Conservation (phyloP, 2,329 filamentous ascomycete species). For the Nothophoma quercina region DNA sequence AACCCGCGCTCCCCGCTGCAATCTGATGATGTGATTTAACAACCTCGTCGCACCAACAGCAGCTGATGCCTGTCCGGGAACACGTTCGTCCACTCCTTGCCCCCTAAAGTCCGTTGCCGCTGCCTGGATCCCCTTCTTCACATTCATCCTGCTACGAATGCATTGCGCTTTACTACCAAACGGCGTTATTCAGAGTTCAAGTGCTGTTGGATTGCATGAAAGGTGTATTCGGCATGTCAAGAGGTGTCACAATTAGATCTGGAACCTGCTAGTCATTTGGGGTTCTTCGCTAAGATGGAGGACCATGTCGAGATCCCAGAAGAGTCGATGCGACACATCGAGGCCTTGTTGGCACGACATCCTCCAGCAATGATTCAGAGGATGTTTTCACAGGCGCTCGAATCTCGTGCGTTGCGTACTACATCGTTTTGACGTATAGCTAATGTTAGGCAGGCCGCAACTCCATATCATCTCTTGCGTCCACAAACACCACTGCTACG, state of each 20-base stretch:
- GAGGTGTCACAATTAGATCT: slow-evolving; percentile 13
- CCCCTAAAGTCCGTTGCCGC: slow-evolving; percentile 28
- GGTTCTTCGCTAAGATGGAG: slow-evolving; percentile 37
- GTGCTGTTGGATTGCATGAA: slow-evolving; percentile 13
- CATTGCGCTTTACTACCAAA: slow-evolving; percentile 1
- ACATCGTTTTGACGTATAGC: slow-evolving; percentile 11
- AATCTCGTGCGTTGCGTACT: slow-evolving; percentile 40
- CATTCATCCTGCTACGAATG: slow-evolving; percentile 9
- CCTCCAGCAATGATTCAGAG: slow-evolving; percentile 47
- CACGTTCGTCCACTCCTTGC: slow-evolving; percentile 45
- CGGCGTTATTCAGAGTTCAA: slow-evolving; percentile 7
- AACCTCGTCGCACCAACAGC: slow-evolving; percentile 41
- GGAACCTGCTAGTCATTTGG: slow-evolving; percentile 21
- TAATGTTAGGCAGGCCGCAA: slow-evolving; percentile 42
- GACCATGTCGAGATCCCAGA: slow-evolving; percentile 46
- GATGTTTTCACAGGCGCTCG: slow-evolving; percentile 48
- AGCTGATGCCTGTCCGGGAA: slow-evolving; percentile 41
- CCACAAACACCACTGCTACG: slow-evolving; percentile 40
- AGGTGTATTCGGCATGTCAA: slow-evolving; percentile 30
- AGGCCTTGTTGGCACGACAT: slow-evolving; percentile 46
- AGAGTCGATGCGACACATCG: slow-evolving; percentile 49
- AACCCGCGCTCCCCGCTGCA: slow-evolving; percentile 46
- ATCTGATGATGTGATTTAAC: slow-evolving; percentile 49
- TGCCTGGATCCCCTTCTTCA: slow-evolving; percentile 34
- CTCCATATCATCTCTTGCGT: slow-evolving; percentile 45